Conservation (phyloP, 2,329 filamentous ascomycete species). For the Diplodia intermedia region DNA sequence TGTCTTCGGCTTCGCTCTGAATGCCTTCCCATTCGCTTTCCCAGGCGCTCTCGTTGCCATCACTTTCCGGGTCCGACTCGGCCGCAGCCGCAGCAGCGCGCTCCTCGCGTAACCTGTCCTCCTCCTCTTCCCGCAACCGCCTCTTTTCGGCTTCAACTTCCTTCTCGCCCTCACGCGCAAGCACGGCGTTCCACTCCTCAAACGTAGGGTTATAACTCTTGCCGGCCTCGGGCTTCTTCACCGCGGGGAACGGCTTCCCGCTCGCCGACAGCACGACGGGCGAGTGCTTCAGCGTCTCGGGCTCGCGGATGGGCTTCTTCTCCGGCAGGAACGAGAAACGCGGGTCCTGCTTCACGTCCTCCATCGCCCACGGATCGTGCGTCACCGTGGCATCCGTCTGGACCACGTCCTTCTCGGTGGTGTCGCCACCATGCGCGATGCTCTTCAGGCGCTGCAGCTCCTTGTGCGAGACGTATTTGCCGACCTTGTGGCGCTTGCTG, state of each 20-base stretch:
- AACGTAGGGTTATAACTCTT: slow-evolving; percentile 94
- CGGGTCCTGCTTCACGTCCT: slow-evolving; percentile 58
- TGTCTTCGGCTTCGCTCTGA: slow-evolving; percentile 50
- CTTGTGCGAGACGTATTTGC: slow-evolving; percentile 73
- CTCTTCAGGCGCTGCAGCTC: slow-evolving; percentile 79
- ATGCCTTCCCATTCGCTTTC: slow-evolving; percentile 78
- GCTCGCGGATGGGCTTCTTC: slow-evolving; percentile 70
- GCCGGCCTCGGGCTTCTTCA: slow-evolving; percentile 78
- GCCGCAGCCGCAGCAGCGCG: slow-evolving; percentile 75
- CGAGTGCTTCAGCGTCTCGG: slow-evolving; percentile 75
- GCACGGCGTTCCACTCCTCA: slow-evolving; percentile 79
- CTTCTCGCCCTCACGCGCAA: slow-evolving; percentile 77
- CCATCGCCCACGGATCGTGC: slow-evolving; percentile 81
- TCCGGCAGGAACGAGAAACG: slow-evolving; percentile 71
- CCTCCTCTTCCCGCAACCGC: slow-evolving; percentile 70
- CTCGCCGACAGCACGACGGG: slow-evolving; percentile 83
- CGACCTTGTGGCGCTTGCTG: slow-evolving; percentile 77
- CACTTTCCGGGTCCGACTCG: slow-evolving; percentile 74
- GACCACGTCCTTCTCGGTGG: slow-evolving; percentile 55
- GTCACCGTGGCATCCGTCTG: slow-evolving; percentile 63
- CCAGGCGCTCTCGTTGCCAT: slow-evolving; percentile 93
- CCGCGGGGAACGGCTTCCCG: slow-evolving; percentile 79
- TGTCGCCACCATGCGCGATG: slow-evolving; percentile 75
- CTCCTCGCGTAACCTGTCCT: slow-evolving; percentile 71
- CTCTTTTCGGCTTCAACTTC: slow-evolving; percentile 80